A percentile compares a stretch with the other conserved stretches of the same genome.
Conservation (phyloP, 768 basidiomycete genomes). For the Dioszegia crocea region DNA sequence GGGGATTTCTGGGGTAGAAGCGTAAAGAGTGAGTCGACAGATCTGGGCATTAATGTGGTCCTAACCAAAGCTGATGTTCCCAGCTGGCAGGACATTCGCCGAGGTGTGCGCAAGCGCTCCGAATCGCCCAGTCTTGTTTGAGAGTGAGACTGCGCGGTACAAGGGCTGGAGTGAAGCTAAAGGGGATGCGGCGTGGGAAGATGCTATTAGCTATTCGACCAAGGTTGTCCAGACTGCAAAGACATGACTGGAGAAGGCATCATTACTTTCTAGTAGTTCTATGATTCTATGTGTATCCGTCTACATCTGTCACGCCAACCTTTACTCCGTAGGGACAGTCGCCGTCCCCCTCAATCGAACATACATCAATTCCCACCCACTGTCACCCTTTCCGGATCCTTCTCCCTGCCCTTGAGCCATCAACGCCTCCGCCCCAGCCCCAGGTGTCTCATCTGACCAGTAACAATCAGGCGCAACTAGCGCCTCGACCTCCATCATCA, state of each 20-base stretch:
- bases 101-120: constrained; percentile 25
- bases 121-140: constrained; percentile 11
- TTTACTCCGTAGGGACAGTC: background rate
- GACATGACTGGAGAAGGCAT: background rate
- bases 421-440: constrained; percentile 11
- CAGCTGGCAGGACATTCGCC: constrained; percentile 27
- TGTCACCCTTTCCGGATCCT: constrained; percentile 13
- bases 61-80: too few species aligned
- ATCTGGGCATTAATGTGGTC: background rate
- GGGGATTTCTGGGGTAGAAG: constrained; percentile 33
- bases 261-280: background rate
- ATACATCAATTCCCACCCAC: constrained; percentile 66
- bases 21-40: constrained; percentile 42
- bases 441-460: constrained; percentile 29
- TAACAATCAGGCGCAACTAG: constrained; percentile 31
- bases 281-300: too few species aligned
- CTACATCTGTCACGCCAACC: too few species aligned
- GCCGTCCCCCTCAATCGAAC: constrained; percentile 60
- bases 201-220: background rate
- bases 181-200: constrained; percentile 7
- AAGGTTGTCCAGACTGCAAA: background rate
- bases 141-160: constrained; percentile 18
- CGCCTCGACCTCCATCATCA: constrained; percentile 61
- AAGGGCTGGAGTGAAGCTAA: constrained; percentile 21
- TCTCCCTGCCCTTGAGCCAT: background rate